phyloP scores from a whole-genome alignment of 2,329 filamentous ascomycete genomes.

The Parascedosporium putredinis region DNA sequence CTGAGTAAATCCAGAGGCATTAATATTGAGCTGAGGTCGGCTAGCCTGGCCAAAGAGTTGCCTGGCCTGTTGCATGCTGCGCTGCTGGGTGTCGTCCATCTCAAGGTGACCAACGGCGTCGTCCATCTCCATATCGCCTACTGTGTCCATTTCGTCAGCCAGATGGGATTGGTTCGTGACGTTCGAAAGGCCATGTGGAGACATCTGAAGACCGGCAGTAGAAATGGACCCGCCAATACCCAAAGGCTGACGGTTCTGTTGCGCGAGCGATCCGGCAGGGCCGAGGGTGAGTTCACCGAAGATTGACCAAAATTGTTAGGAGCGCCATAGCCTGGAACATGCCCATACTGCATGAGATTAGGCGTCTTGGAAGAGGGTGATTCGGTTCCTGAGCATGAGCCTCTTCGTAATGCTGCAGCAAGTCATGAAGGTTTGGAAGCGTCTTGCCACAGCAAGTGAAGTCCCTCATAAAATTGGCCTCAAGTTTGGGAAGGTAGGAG shows the following conservation, averaged over 20 bases:
- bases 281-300: not conserved
- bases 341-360: constrained; percentile 29
- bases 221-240: constrained; percentile 5
- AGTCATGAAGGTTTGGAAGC: constrained; percentile 82
- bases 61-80: constrained; percentile 59
- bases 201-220: constrained; percentile 10
- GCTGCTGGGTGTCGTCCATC: constrained; percentile 45
- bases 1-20: constrained; percentile 64
- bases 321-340: constrained; percentile 13
- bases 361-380: constrained; percentile 28
- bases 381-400: constrained; percentile 63
- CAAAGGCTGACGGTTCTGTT: constrained; percentile 12
- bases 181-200: constrained; percentile 30
- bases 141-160: constrained; percentile 64
- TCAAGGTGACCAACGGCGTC: constrained; percentile 62
- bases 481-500: constrained; percentile 90
- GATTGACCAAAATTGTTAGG: constrained; percentile 3
- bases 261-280: constrained; percentile 5
- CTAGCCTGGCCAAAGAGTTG: constrained; percentile 58
- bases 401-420: constrained; percentile 95
- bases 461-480: constrained; percentile 95
- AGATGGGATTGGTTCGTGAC: constrained; percentile 13
- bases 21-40: constrained; percentile 66
- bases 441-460: constrained; percentile 91
- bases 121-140: constrained; percentile 96